These are phyloP conservation scores for Aspergillus sojae DNA, from an alignment of 2,329 filamentous ascomycete species.

Conservation along the genomic window DNA sequence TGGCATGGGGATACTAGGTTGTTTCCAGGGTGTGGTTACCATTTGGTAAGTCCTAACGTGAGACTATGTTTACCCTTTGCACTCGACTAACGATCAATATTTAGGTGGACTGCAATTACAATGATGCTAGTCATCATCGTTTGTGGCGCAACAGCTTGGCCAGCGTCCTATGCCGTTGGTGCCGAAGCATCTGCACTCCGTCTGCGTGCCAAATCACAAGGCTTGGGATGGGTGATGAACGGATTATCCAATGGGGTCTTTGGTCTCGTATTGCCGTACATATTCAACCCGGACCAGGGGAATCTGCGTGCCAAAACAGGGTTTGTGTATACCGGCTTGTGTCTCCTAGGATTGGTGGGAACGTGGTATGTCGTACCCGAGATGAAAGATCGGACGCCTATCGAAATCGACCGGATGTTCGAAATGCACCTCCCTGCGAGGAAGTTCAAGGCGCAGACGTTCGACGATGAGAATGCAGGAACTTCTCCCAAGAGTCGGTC, in stretches of 20 bases:
- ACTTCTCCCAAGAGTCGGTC: neutral
- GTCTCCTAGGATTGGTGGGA: conserved; percentile 31
- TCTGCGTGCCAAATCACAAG: conserved; percentile 43
- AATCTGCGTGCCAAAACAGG: conserved; percentile 46
- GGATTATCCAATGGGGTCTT: conserved; percentile 47
- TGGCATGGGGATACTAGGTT: conserved; percentile 52
- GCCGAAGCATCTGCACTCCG: conserved; percentile 39
- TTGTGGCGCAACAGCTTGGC: conserved; percentile 38
- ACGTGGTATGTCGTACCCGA: conserved; percentile 56
- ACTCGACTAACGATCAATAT: neutral
- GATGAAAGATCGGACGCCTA: conserved; percentile 52
- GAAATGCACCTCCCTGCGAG: conserved; percentile 24
- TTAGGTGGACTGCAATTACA: conserved; percentile 45
- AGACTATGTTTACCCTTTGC: neutral
- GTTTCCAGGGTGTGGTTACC: conserved; percentile 41
- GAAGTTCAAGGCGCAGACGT: conserved; percentile 29
- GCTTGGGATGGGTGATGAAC: conserved; percentile 46
- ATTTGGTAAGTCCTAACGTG: conserved; percentile 38
- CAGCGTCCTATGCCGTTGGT: conserved; percentile 40
- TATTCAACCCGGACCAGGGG: conserved; percentile 53
- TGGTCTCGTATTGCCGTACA: conserved; percentile 53
- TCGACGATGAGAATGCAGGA: neutral
- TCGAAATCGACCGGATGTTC: conserved; percentile 52
- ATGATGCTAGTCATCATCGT: conserved; percentile 51
- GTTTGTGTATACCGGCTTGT: conserved; percentile 44